Evolutionary conservation across 768 basidiomycete species (phyloP), one percentile per base, ranked within the genome.

Genomic region (Hericium rajendrae): DNA sequence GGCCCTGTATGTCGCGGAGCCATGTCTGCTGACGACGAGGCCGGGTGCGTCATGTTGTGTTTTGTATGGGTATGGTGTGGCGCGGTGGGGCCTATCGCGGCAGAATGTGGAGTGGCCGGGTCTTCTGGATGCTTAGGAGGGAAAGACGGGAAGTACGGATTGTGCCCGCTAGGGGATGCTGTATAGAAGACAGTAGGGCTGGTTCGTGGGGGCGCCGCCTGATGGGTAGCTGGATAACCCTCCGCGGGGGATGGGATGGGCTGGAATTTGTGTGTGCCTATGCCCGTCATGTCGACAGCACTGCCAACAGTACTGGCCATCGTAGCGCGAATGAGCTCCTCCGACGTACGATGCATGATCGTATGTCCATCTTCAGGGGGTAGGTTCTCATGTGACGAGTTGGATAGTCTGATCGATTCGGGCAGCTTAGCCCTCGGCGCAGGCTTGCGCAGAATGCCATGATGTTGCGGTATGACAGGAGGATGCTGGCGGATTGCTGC

Each of bases 401-500:
- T 61, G 24, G 62, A 61, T 9, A 54, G 59, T 26, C 62, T 74
- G 50, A 82, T 75, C 11, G 84, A 83, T 11, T 81, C 74, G 1
- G 85, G 84, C 5, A 86, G 68, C 62, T 85, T 82, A 10, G 80
- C 82, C 58, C 81, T 72, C 0, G 84, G 85, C 22, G 81, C 81
- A 20, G 79, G 80, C 65, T 87, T 88, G 40, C 83, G 80, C 58
- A 83, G 71, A 26, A 78, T 59, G 54, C 71, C 70, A n/a, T 71
- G 68, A 60, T 70, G 69, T 58, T 58, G 62, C 51, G 61, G 68
- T 32, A 62, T 66, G 26, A 38, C 63, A 62, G 12, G 67, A 64
- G 41, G 59, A 62, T 39, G 24, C 43, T 22, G 54, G 58, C 57
- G 52, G 54, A 48, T 62, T 51, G 32, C 61, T 16, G 43, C 43